Evolutionary conservation across 2,329 filamentous ascomycete species (phyloP).

Genomic region (Pseudovirgaria hyperparasitica): DNA sequence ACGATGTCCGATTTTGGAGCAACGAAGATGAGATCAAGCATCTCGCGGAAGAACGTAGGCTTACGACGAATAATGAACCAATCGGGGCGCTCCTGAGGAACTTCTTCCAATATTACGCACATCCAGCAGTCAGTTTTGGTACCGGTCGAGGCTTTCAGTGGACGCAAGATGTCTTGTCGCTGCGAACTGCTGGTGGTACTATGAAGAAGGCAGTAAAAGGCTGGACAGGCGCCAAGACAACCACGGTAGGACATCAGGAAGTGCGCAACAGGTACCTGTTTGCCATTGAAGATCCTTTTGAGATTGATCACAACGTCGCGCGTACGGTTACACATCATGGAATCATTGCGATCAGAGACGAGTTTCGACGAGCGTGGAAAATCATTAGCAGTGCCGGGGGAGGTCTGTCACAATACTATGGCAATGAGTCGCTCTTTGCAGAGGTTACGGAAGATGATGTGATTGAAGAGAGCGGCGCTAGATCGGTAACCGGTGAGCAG

Average conservation of each 20-base stretch:
- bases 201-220: conserved; percentile 65
- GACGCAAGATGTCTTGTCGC: conserved; percentile 65
- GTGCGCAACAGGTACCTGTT: conserved; percentile 72
- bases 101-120: conserved; percentile 81
- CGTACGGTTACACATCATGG: conserved; percentile 74
- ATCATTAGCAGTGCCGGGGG: conserved; percentile 37
- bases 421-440: too few relatives aligned
- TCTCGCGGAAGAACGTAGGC: conserved; percentile 43
- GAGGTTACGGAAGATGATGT: background rate
- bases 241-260: conserved; percentile 49
- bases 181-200: conserved; percentile 59
- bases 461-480: too few relatives aligned
- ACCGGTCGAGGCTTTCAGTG: conserved; percentile 53
- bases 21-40: conserved; percentile 56
- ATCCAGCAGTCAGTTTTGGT: conserved; percentile 30
- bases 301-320: conserved; percentile 77
- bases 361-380: conserved; percentile 68
- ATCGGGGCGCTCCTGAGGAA: conserved; percentile 61
- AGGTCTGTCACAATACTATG: too few relatives aligned
- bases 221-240: conserved; percentile 74
- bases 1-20: conserved; percentile 65
- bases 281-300: conserved; percentile 86
- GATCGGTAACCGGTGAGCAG: too few relatives aligned
- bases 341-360: conserved; percentile 69
- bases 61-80: conserved; percentile 58